Base-by-base conservation (phyloP, 352 stramenopile species). In the Phytophthora tentaculata region DNA sequence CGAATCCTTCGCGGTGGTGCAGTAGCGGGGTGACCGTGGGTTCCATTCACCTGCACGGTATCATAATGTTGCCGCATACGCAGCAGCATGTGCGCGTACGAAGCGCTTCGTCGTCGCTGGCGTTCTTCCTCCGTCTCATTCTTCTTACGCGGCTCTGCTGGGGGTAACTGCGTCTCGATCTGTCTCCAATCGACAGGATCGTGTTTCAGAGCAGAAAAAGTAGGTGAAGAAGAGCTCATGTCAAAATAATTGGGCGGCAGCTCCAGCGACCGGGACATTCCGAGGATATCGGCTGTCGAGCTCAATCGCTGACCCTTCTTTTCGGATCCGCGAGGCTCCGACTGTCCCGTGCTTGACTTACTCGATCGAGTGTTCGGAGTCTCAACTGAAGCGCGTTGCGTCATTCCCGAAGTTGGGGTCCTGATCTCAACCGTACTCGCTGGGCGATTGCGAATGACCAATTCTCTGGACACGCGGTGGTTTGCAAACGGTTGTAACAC, bases 1-100 rank as follows among this genome's bases (percentile, higher is more conserved):
- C 66, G 70, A 41, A 68, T 56, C 22, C 70, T 43, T 39, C 70
- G 61, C n/a, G 70, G 70, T 23, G 66, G 65, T 13, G 48, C 70
- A 17, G 70, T 67, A 43, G 54, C 52, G 12, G 70, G 61, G 12
- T 26, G 55, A 29, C 44, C n/a, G 23, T 61, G 23, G 16, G 20
- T 51, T 44, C 70, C 60, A 52, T 74, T 68, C 47, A 65, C 45
- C 28, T 77, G 70, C 17, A 77, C 66, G 8, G 55, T 28, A 44
- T 68, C 60, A 39, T 78, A 78, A 48, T 78, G 67, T 3, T 44
- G 61, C 23, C 62, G 52, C 71, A 78, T 78, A 8, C 67, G 61
- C 20, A 67, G 26, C 8, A 78, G 49, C 71, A 78, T 74, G 17
- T 64, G 51, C 6, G 67, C 55, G 32, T 78, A 75, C 9, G 56